Evolutionary conservation across 257 asterid species (phyloP).

Genomic region (Primulina tabacum): DNA sequence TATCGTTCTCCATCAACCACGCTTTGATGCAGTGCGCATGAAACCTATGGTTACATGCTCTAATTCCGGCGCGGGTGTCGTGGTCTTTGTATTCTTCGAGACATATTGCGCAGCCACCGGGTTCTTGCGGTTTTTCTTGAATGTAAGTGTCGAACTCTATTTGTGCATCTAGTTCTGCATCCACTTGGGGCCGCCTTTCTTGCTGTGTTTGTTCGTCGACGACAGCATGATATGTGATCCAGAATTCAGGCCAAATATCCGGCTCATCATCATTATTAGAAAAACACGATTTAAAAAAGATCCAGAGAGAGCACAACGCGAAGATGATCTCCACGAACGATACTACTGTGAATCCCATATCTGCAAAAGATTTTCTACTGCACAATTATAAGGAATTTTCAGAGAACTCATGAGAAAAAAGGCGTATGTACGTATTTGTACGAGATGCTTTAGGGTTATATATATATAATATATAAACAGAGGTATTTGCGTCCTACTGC

Average conservation of each 20-base stretch:
- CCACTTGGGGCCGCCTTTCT: background rate
- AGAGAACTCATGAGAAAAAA: too few relatives aligned
- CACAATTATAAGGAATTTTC: background rate
- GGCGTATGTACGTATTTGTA: too few relatives aligned
- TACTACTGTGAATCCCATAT: too few relatives aligned
- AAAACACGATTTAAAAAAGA: too few relatives aligned
- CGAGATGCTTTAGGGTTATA: too few relatives aligned
- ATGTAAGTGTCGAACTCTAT: slow-evolving; percentile 1
- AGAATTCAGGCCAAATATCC: too few relatives aligned
- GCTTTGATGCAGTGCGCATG: slow-evolving; percentile 19
- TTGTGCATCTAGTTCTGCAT: background rate
- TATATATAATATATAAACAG: too few relatives aligned
- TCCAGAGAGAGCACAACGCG: background rate
- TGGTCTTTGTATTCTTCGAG: slow-evolving; percentile 26
- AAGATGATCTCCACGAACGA: background rate
- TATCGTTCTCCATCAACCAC: slow-evolving; percentile 3
- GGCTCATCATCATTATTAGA: too few relatives aligned
- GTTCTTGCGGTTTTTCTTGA: background rate
- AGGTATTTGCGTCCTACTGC: too few relatives aligned
- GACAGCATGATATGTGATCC: too few relatives aligned
- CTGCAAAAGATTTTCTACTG: too few relatives aligned
- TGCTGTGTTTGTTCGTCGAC: too few relatives aligned
- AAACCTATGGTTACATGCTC: slow-evolving; percentile 19
- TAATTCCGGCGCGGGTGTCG: slow-evolving; percentile 15
- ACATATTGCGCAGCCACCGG: slow-evolving; percentile 23